Evolutionary conservation across 805 yeast genomes (phyloP).

Genomic region (Wickerhamiella slavikovae): DNA sequence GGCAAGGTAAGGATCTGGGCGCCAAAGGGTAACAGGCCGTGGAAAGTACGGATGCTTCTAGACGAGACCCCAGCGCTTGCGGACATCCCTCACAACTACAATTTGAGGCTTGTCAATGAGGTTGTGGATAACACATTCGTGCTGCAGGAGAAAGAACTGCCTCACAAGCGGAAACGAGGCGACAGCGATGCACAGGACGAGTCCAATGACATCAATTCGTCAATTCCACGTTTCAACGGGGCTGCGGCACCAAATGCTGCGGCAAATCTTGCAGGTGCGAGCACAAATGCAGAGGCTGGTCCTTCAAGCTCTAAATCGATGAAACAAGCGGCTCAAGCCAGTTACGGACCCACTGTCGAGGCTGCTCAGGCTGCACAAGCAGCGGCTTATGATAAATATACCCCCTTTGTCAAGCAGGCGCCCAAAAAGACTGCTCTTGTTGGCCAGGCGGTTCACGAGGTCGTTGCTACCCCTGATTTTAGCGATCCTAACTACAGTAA

Average conservation of each 20-base stretch:
- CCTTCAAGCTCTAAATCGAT: no score
- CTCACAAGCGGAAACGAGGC: conserved; percentile 16
- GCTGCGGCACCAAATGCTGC: neutral
- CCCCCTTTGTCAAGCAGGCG: conserved; percentile 18
- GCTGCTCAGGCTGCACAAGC: conserved; percentile 1
- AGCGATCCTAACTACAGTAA: conserved; percentile 49
- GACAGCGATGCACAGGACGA: neutral
- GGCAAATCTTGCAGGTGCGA: neutral
- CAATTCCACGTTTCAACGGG: neutral
- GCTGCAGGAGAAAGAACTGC: conserved; percentile 66
- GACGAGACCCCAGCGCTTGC: conserved; percentile 23
- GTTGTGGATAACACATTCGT: conserved; percentile 71
- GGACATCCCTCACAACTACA: conserved; percentile 67
- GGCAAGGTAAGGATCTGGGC: conserved; percentile 60
- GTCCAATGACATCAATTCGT: no score
- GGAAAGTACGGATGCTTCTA: conserved; percentile 19
- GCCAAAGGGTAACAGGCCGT: conserved; percentile 7
- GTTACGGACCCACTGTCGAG: neutral
- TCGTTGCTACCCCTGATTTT: conserved; percentile 66
- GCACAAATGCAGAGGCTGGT: neutral
- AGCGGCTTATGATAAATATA: conserved; percentile 3
- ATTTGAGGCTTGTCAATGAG: conserved; percentile 54
- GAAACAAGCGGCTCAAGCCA: conserved; percentile 1
- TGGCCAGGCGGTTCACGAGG: conserved; percentile 85
- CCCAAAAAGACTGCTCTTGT: conserved; percentile 70